Evolutionary conservation across 768 basidiomycete species (phyloP), one percentile per base, ranked within the genome.

Genomic region (Daedaleopsis nitida): DNA sequence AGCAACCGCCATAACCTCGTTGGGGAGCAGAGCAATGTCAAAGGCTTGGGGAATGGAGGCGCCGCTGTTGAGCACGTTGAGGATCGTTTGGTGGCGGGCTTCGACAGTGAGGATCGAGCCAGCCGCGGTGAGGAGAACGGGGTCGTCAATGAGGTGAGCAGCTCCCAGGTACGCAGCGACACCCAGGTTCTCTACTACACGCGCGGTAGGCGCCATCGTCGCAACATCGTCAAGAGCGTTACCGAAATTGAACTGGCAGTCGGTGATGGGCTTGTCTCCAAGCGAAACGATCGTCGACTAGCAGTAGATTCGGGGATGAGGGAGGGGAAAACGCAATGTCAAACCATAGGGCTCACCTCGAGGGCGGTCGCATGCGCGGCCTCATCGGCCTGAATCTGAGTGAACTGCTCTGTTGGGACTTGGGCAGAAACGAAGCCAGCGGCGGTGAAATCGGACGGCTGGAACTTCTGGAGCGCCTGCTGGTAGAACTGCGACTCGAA

Each of bases 81-180:
- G 80, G 45, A 94, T 73, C 1, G 88, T 86, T 71, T 89, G 86
- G 68, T 95, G 92, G 50, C 92, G 87, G n/a, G 91, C 87, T 69
- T 94, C 92, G 50, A 91, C 80, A 32, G 91, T 87, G 72, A 90
- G 68, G 70, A 93, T 93, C 24, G 86, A 84, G 9, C 80, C 88
- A 43, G 89, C 91, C n/a, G 84, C 78, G 55, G 81, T 79, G 52
- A 91, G 75, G 58, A 92, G 68, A 24, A 78, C 74, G 14, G 87
- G 85, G 65, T 91, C 84, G 13, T 75, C 71, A 50, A 94, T 62
- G 43, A 90, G 79, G 56, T 82, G 78, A 8, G 88, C 85, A 55
- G 83, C 91, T 58, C 91, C 91, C 27, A 91, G 83, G 75, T 92
- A 92, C 3, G 90, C 92, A 19, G 77, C 72, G 39, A 92, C 89